Conservation (phyloP, 331 rosid species). For the Acacia pycnantha region DNA sequence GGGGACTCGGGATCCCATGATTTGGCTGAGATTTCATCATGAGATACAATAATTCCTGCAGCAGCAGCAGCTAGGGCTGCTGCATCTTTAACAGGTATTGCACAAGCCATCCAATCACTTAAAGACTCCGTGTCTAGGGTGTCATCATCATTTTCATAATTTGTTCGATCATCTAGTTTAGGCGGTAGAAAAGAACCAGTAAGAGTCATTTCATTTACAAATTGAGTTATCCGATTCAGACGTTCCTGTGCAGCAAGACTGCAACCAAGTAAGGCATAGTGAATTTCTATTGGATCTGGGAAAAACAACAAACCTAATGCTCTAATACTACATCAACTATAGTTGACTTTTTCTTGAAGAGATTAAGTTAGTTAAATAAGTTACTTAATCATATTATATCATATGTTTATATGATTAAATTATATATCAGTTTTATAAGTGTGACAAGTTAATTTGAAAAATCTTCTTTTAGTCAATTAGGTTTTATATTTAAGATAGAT, state of each 20-base stretch:
- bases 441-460: too few relatives aligned
- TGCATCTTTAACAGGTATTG: constrained; percentile 79
- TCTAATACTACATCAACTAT: background rate
- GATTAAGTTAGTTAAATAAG: too few relatives aligned
- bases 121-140: constrained; percentile 46
- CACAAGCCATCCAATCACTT: constrained; percentile 72
- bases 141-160: constrained; percentile 33
- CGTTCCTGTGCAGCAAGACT: constrained; percentile 97
- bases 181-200: constrained; percentile 48
- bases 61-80: constrained; percentile 75
- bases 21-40: constrained; percentile 42
- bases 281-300: constrained; percentile 22
- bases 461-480: too few relatives aligned
- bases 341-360: too few relatives aligned
- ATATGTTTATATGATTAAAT: too few relatives aligned
- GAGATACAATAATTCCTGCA: constrained; percentile 63
- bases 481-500: too few relatives aligned
- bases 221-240: constrained; percentile 79
- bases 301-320: background rate
- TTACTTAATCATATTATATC: too few relatives aligned
- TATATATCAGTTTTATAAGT: too few relatives aligned
- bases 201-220: constrained; percentile 58
- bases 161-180: constrained; percentile 49
- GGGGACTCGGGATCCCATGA: constrained; percentile 46
- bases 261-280: constrained; percentile 54